Base-by-base conservation (phyloP, 2,329 filamentous ascomycete genomes). In the Fusarium veterinarium region DNA sequence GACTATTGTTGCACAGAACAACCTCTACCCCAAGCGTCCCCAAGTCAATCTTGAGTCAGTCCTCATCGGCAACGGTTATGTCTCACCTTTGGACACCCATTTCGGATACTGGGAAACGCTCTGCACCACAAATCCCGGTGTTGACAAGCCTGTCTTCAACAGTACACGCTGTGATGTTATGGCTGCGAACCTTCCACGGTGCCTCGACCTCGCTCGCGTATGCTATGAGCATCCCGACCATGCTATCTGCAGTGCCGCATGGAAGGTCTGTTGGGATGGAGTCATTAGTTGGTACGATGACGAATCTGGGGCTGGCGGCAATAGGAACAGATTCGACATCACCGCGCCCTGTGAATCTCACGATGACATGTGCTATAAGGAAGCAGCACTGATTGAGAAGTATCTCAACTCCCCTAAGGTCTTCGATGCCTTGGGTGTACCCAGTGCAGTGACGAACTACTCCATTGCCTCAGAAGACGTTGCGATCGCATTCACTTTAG, bases 61-160 rank as follows among this genome's bases (percentile, higher is more conserved):
- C 0, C 60, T 75, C 6, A 76, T 74, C 5, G 73, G 73, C 0
- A 73, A 75, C n/a, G 73, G 62, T 3, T 75, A 72, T 8, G 64
- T 75, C 20, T 75, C 73, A 3, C 73, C 71, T 0, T 8, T 75
- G 6, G 73, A 75, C 17, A 76, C 68, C 0, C 60, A 69, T 1
- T 75, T 61, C 13, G 73, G 73, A 28, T 75, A 75, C 30, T 75
- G 72, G 59, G 73, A 75, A 6, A 75, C 73, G 0, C 71, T 75
- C 3, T 75, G 73, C 57, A 75, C 67, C 4, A 74, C 73, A 1
- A 73, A 73, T 8, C 69, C 72, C 0, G 72, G 72, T 5, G 49
- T 75, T 3, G 46, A 70, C 0, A 33, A 60, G 20, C 72, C 72
- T 4, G 1, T 71, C 0, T 75, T 75, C n/a, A 75, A 75, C 35